Evolutionary conservation across 306 rosid genomes (phyloP).

Genomic region (Prunus mume): DNA sequence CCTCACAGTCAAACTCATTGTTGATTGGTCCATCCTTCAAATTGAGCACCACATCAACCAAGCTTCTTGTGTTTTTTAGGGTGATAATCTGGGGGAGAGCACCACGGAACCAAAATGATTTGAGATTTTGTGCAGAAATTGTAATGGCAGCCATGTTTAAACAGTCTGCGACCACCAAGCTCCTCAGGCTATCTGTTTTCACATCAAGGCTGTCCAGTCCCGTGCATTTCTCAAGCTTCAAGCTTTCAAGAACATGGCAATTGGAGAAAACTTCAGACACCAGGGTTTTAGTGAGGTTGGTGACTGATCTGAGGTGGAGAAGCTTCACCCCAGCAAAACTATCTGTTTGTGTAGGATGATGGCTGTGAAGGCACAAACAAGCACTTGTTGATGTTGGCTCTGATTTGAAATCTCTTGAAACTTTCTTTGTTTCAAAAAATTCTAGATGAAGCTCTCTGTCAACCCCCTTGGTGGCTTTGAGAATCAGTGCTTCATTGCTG

Average conservation of each 20-base stretch:
- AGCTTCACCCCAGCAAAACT: conserved; percentile 11
- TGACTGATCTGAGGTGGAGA: conserved; percentile 26
- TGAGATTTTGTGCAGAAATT: conserved; percentile 9
- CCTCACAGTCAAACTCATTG: conserved; percentile 25
- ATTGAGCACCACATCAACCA: conserved; percentile 20
- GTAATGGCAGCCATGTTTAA: background rate
- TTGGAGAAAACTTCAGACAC: conserved; percentile 12
- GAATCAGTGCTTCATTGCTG: background rate
- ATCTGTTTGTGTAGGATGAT: background rate
- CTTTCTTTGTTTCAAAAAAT: background rate
- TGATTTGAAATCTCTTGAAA: no score
- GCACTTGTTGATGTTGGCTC: background rate
- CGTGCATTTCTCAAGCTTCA: conserved; percentile 22
- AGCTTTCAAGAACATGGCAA: conserved; percentile 16
- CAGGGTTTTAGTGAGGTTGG: background rate
- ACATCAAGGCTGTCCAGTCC: conserved; percentile 10
- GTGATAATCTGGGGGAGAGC: conserved; percentile 13
- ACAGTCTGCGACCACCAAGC: conserved; percentile 25
- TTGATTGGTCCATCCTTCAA: conserved; percentile 12
- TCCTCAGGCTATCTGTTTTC: conserved; percentile 4
- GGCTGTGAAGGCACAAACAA: background rate
- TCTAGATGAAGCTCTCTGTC: conserved; percentile 17
- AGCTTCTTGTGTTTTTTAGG: background rate
- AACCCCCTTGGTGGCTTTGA: conserved; percentile 21
- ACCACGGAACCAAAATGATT: conserved; percentile 11